These are phyloP conservation scores for Taphrina sp. DNA, from an alignment of 1,139 yeast genomes.

Conservation along the genomic window DNA sequence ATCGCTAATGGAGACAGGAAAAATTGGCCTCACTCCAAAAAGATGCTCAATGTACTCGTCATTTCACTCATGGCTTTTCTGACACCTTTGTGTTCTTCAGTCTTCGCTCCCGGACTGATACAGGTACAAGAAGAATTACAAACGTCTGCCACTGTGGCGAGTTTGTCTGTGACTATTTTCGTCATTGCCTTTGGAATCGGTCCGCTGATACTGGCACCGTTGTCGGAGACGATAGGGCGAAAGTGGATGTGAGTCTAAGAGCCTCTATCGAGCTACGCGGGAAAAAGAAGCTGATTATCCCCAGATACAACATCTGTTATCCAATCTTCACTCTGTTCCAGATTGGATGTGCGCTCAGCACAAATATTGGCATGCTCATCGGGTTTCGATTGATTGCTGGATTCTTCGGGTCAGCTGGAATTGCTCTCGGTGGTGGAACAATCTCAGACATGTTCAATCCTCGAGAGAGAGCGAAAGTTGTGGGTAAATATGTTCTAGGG, in stretches of 20 bases:
- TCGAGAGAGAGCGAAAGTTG: constrained; percentile 16
- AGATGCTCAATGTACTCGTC: constrained; percentile 9
- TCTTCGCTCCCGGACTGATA: constrained; percentile 17
- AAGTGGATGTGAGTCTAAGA: constrained; percentile 52
- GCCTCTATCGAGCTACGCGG: no score
- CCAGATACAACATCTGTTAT: constrained; percentile 52
- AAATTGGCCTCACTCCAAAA: constrained; percentile 14
- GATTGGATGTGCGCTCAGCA: constrained; percentile 57
- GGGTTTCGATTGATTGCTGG: constrained; percentile 80
- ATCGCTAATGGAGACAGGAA: background rate
- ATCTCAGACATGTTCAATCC: constrained; percentile 47
- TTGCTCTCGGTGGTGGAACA: constrained; percentile 85
- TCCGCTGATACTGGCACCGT: constrained; percentile 73
- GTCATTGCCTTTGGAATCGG: constrained; percentile 48
- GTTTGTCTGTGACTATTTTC: constrained; percentile 8
- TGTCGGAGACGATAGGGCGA: constrained; percentile 75
- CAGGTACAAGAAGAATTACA: background rate
- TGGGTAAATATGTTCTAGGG: constrained; percentile 58
- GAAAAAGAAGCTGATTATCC: no score
- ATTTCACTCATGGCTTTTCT: constrained; percentile 23
- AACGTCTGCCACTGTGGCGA: constrained; percentile 10
- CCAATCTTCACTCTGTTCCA: constrained; percentile 56
- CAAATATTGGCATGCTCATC: constrained; percentile 50
- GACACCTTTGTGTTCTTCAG: constrained; percentile 14
- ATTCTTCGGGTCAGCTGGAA: constrained; percentile 75